Conservation (phyloP, 495 filamentous ascomycete species). For the Cercophora newfieldiana region DNA sequence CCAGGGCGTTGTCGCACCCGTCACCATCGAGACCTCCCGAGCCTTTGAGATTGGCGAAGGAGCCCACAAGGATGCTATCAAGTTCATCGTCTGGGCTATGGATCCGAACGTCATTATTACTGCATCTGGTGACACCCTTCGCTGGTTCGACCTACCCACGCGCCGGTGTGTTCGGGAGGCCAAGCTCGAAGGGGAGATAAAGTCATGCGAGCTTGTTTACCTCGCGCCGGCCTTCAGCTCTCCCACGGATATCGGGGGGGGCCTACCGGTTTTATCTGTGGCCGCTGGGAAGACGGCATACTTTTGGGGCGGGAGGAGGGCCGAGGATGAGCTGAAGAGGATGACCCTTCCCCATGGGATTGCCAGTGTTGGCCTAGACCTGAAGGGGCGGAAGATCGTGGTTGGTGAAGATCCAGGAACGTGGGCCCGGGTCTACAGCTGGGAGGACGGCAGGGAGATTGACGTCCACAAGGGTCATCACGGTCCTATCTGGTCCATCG, state of each 20-base stretch:
- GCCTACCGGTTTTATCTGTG: conserved; percentile 58
- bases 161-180: conserved; percentile 69
- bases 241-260: conserved; percentile 51
- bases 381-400: conserved; percentile 75
- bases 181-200: conserved; percentile 76
- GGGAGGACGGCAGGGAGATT: conserved; percentile 75
- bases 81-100: conserved; percentile 87
- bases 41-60: conserved; percentile 86
- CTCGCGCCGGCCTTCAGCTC: conserved; percentile 43
- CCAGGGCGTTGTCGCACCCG: conserved; percentile 27
- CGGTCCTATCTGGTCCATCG: conserved; percentile 92
- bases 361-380: conserved; percentile 84
- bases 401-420: conserved; percentile 87
- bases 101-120: conserved; percentile 88
- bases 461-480: conserved; percentile 97
- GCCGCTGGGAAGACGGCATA: conserved; percentile 88
- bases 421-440: conserved; percentile 90
- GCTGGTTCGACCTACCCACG: conserved; percentile 90
- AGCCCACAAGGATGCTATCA: conserved; percentile 82
- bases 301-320: conserved; percentile 79
- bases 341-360: conserved; percentile 77
- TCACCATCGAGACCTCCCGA: conserved; percentile 46
- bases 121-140: conserved; percentile 83
- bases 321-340: conserved; percentile 72
- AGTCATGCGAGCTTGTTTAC: conserved; percentile 82